A percentile compares a stretch with the other conserved stretches of the same genome.
These are phyloP conservation scores for Hebeloma cylindrosporum DNA, from an alignment of 768 basidiomycete species.

Conservation along the genomic window DNA sequence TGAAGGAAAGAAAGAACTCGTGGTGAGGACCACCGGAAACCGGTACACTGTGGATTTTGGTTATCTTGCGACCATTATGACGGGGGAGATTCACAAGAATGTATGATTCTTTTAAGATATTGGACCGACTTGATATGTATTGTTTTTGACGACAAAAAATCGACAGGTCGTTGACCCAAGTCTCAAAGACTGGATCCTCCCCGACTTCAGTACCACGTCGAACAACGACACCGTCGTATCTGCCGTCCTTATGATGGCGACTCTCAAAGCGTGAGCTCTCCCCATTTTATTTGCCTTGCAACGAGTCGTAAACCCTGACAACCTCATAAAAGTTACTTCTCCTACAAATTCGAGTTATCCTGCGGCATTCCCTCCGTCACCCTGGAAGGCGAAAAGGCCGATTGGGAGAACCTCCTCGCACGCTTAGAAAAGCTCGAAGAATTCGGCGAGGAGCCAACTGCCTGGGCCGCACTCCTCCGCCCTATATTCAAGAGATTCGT, in stretches of 20 bases:
- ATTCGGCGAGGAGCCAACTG: constrained; percentile 22
- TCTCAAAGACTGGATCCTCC: constrained; percentile 12
- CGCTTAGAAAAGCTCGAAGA: constrained; percentile 20
- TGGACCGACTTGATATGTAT: constrained; percentile 9
- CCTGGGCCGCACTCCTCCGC: constrained; percentile 22
- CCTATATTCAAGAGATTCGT: constrained; percentile 22
- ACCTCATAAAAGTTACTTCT: constrained; percentile 21
- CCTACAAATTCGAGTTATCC: neutral
- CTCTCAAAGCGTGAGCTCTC: constrained; percentile 10
- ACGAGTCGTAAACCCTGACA: neutral
- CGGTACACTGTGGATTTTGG: constrained; percentile 32
- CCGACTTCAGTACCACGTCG: constrained; percentile 12
- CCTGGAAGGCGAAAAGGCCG: constrained; percentile 15
- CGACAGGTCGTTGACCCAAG: constrained; percentile 7
- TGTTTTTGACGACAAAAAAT: constrained; percentile 13
- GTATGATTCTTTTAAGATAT: constrained; percentile 13
- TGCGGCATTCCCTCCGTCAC: constrained; percentile 19
- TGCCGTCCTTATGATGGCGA: constrained; percentile 13
- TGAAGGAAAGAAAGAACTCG: constrained; percentile 31
- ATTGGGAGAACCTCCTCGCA: constrained; percentile 18
- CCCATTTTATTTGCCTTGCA: constrained; percentile 11
- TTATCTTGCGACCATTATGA: constrained; percentile 28
- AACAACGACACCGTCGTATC: constrained; percentile 11
- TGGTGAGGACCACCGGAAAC: constrained; percentile 16
- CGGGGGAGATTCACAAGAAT: constrained; percentile 22